phyloP scores from a whole-genome alignment of 1,284 basidiomycete species.

The Apiotrichum sp. region DNA sequence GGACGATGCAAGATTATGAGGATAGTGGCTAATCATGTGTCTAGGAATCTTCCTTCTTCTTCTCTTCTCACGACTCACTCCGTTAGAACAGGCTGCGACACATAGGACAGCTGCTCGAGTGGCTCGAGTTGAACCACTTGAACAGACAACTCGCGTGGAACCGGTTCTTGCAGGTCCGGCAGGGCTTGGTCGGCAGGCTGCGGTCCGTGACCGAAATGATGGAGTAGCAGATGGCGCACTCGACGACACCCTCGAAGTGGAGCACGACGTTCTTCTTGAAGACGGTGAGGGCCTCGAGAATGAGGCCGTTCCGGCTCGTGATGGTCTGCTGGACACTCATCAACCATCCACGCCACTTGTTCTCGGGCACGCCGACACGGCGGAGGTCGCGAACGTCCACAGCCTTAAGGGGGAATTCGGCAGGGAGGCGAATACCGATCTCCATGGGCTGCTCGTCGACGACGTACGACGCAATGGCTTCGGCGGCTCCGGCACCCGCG shows the following conservation, averaged over 20 bases:
- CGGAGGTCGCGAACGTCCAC: conserved; percentile 83
- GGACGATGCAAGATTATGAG: too few species aligned
- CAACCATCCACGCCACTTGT: conserved; percentile 89
- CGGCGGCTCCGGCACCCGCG: conserved; percentile 49
- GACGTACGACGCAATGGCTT: conserved; percentile 57
- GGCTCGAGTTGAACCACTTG: conserved; percentile 88
- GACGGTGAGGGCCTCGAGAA: conserved; percentile 82
- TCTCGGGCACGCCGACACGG: conserved; percentile 81
- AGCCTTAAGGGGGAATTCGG: conserved; percentile 82
- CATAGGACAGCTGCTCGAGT: conserved; percentile 83
- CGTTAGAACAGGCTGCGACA: conserved; percentile 59
- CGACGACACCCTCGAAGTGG: conserved; percentile 88
- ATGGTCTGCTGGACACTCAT: conserved; percentile 88
- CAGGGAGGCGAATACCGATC: conserved; percentile 77
- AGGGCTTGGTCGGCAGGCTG: conserved; percentile 82
- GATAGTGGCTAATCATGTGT: too few species aligned
- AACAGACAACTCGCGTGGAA: conserved; percentile 91
- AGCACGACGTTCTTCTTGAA: conserved; percentile 91
- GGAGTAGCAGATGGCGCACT: conserved; percentile 93
- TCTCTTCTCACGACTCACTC: neutral
- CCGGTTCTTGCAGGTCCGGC: conserved; percentile 88
- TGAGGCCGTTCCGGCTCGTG: conserved; percentile 80
- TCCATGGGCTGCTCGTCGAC: conserved; percentile 95
- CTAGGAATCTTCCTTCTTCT: neutral
- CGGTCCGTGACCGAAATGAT: conserved; percentile 90